Evolutionary conservation across 805 yeast genomes (phyloP), one percentile per base, ranked within the genome.

Genomic region (Cyberlindnera lachancei): DNA sequence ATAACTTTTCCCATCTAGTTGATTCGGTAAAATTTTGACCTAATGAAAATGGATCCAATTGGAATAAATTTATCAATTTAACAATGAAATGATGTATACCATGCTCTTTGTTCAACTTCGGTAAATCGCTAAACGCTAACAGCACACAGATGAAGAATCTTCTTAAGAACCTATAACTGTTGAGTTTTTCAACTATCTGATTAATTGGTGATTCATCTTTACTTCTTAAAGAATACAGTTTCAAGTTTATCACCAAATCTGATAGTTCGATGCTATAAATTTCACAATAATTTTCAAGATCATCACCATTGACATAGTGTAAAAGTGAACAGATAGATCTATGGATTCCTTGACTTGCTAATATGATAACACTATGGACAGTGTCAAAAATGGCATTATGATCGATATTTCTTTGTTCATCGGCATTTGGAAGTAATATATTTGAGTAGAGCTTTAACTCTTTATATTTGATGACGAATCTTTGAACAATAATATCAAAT

Each of bases 141-240:
- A 68, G 37, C 24, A 63, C 53, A 46, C 73, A 66, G 3, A 70
- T 48, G 31, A 63, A 46, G 27, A 65, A 59, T n/a, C 69, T 56
- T 33, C 70, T 54, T 26, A 68, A 33, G 19, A 54, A 40, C 21
- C 63, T 66, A 10, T 62, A 48, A 34, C 59, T 55, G 27, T 52
- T 45, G 18, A 63, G 42, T 25, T 55, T 62, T 4, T 34, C 41
- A 23, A 50, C 52, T n/a, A 67, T 42, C 7, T 34, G 33, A 4
- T 33, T 33, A 1, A 53, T 33, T 3, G 58, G 31, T 6, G 36
- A 29, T 9, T 10, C 24, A 11, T 32, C 22, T 5, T 11, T 14
- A 1, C n/a, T n/a, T n/a, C n/a, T n/a, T 19, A 10, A 19, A 19
- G 21, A 10, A 19, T 8, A 8, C 10, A 19, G 21, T 19, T 38